These are phyloP conservation scores for Blepharisma japonicum DNA, from an alignment of 73 alveolate genomes.

Conservation along the genomic window DNA sequence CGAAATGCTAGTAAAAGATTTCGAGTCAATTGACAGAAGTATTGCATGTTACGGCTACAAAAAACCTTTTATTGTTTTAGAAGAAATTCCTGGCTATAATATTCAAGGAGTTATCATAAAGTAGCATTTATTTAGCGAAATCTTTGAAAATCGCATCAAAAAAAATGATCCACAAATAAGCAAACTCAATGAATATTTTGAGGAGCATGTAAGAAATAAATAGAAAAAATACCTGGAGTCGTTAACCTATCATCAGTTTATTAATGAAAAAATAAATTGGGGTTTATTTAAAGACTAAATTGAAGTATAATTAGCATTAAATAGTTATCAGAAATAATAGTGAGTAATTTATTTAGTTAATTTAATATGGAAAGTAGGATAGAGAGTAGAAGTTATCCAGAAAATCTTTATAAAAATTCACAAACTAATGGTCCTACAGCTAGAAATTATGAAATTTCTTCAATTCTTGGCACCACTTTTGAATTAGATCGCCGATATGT, in stretches of 20 bases:
- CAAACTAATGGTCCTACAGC: too few relatives aligned
- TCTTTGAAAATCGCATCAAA: conserved; percentile 16
- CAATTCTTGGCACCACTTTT: conserved; percentile 23
- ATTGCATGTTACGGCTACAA: conserved; percentile 18
- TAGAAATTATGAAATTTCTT: too few relatives aligned
- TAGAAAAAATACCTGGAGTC: conserved; percentile 11
- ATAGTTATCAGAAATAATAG: too few relatives aligned
- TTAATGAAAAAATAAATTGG: conserved; percentile 23
- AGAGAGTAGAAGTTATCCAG: too few relatives aligned
- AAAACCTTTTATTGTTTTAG: conserved; percentile 1
- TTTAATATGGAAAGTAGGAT: too few relatives aligned
- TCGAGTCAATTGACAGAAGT: background rate
- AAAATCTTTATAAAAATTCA: too few relatives aligned
- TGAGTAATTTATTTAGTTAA: too few relatives aligned
- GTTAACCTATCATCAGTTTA: background rate
- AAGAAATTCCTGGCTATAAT: conserved; percentile 19
- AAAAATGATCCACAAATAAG: background rate
- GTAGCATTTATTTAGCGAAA: background rate
- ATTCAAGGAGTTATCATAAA: background rate
- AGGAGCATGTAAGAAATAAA: background rate
- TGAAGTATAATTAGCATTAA: too few relatives aligned
- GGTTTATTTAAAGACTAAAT: background rate
- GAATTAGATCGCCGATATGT: conserved; percentile 45
- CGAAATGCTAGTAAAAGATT: conserved; percentile 18
- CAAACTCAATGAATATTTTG: background rate